These are phyloP conservation scores for Leccinum uliginosum DNA, from an alignment of 768 basidiomycete species.

Conservation along the genomic window DNA sequence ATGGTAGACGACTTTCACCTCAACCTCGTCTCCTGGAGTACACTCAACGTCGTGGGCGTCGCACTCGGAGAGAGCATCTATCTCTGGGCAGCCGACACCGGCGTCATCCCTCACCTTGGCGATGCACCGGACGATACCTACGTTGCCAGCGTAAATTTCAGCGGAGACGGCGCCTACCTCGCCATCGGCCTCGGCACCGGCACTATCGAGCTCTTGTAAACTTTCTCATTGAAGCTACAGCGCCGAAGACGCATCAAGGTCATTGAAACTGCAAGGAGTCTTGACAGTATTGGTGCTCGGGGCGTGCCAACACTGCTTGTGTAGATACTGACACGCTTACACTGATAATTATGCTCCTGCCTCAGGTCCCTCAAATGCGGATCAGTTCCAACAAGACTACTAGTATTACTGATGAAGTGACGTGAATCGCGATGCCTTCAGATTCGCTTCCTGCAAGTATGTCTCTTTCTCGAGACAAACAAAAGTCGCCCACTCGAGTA, in stretches of 20 bases:
- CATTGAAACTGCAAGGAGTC: too few species aligned
- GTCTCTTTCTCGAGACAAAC: too few species aligned
- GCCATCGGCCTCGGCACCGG: conserved; percentile 79
- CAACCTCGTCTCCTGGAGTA: conserved; percentile 89
- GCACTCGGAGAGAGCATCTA: conserved; percentile 85
- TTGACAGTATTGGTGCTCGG: too few species aligned
- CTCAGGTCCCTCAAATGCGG: too few species aligned
- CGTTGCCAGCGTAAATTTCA: conserved; percentile 74
- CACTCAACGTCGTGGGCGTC: conserved; percentile 82
- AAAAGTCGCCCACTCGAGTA: too few species aligned
- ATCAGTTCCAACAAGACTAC: too few species aligned
- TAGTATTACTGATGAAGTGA: neutral
- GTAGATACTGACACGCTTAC: too few species aligned
- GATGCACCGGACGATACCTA: conserved; percentile 74
- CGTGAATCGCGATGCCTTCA: neutral
- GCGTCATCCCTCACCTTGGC: conserved; percentile 72
- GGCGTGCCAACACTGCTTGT: too few species aligned
- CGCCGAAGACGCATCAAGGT: too few species aligned
- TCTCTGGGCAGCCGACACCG: conserved; percentile 92
- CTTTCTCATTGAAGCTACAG: too few species aligned
- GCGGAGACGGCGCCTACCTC: conserved; percentile 75
- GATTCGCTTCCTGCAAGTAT: too few species aligned
- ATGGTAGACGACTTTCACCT: conserved; percentile 96
- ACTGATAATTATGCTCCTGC: too few species aligned
- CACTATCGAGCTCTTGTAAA: conserved; percentile 91